Conservation (phyloP, 139 green algal genomes). For the Pseudopediastrum boryanum region DNA sequence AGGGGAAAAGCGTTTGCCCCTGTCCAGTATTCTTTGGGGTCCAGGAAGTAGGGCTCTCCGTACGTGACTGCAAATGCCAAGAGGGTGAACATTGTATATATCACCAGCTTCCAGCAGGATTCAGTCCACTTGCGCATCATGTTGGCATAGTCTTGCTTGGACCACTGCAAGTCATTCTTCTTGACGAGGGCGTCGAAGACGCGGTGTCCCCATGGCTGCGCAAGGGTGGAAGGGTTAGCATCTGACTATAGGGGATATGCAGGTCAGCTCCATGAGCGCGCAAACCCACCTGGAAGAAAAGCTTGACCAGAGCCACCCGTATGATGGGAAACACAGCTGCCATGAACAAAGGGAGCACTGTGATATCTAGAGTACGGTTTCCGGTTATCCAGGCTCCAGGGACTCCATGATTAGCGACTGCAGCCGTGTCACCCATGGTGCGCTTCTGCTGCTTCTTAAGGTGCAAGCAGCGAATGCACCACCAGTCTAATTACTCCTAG, state of each 20-base stretch:
- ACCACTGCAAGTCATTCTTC: constrained; percentile 23
- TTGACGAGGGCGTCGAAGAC: constrained; percentile 34
- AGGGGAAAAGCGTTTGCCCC: constrained; percentile 34
- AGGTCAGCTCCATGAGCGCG: not conserved
- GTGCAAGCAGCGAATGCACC: not conserved
- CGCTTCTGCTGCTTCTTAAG: too few relatives aligned
- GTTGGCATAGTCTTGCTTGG: not conserved
- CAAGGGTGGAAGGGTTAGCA: not conserved
- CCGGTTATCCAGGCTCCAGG: constrained; percentile 35
- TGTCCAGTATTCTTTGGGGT: constrained; percentile 54
- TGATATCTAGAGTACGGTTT: constrained; percentile 17
- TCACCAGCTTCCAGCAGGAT: constrained; percentile 58
- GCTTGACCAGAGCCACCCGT: constrained; percentile 11
- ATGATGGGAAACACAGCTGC: constrained; percentile 43
- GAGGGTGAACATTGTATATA: constrained; percentile 54
- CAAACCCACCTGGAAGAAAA: constrained; percentile 42
- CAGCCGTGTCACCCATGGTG: too few relatives aligned
- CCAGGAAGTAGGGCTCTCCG: constrained; percentile 56
- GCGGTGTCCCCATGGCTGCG: constrained; percentile 33
- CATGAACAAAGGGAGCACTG: constrained; percentile 43
- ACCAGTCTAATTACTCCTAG: not conserved
- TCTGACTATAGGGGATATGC: not conserved
- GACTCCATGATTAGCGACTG: constrained; percentile 7
- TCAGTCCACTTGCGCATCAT: constrained; percentile 67
- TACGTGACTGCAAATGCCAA: constrained; percentile 42